Evolutionary conservation across 1,284 basidiomycete species (phyloP).

Genomic region (Apiotrichum domesticum): DNA sequence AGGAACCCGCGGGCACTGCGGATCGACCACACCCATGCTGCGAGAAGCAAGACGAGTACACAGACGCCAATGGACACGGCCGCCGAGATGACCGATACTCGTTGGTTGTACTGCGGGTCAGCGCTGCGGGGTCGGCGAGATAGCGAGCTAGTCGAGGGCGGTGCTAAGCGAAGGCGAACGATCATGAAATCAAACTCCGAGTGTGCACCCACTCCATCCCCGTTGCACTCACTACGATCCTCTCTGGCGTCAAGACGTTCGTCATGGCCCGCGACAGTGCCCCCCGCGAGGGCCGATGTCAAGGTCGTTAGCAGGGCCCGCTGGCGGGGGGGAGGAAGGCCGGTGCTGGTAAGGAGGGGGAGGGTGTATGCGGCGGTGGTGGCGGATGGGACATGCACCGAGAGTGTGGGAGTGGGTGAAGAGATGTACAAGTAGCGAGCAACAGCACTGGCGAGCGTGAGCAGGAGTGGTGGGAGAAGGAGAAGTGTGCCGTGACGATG

Average conservation of each 20-base stretch:
- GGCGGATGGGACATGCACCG: too few relatives aligned
- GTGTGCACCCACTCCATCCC: too few relatives aligned
- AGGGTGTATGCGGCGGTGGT: too few relatives aligned
- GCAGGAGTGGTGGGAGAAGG: too few relatives aligned
- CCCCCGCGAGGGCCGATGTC: background rate
- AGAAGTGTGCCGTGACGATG: too few relatives aligned
- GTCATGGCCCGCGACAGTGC: slow-evolving; percentile 9
- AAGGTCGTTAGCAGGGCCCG: background rate
- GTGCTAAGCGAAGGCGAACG: too few relatives aligned
- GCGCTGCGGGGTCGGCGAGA: too few relatives aligned
- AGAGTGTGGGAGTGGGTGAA: too few relatives aligned
- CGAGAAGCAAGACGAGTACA: slow-evolving; percentile 11
- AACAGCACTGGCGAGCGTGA: too few relatives aligned
- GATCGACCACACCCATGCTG: slow-evolving; percentile 15
- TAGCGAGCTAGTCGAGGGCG: too few relatives aligned
- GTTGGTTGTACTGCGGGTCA: slow-evolving; percentile 11
- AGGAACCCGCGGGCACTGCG: slow-evolving; percentile 20
- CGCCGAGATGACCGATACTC: slow-evolving; percentile 15
- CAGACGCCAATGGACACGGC: slow-evolving; percentile 14
- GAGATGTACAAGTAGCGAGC: too few relatives aligned
- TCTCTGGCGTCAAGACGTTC: slow-evolving; percentile 50
- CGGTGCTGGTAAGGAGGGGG: background rate
- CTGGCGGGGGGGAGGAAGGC: background rate
- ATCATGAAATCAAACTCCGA: too few relatives aligned
- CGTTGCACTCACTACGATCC: slow-evolving; percentile 49